These are phyloP conservation scores for Piper longum DNA, from an alignment of 164 flowering plant genomes.

Conservation along the genomic window DNA sequence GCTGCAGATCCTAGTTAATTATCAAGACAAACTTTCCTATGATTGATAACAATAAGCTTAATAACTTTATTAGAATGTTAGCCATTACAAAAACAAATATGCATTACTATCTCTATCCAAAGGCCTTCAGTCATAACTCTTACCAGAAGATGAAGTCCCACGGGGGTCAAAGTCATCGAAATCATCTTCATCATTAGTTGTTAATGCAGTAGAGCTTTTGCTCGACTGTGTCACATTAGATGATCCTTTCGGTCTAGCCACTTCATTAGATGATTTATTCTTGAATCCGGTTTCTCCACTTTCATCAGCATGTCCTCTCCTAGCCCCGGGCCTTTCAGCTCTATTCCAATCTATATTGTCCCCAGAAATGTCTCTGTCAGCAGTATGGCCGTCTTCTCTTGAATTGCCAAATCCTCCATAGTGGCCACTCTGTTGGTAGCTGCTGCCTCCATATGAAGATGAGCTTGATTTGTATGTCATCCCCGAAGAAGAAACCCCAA, in stretches of 20 bases:
- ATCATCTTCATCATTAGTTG: slow-evolving; percentile 51
- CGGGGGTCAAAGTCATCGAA: slow-evolving; percentile 96
- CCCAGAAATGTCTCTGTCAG: slow-evolving; percentile 26
- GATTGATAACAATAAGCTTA: neutral
- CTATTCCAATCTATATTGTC: slow-evolving; percentile 19
- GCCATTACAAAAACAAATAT: neutral
- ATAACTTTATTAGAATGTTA: neutral
- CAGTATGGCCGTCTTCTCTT: slow-evolving; percentile 30
- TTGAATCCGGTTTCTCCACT: slow-evolving; percentile 17
- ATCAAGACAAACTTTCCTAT: neutral
- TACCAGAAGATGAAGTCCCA: slow-evolving; percentile 64
- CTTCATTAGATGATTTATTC: slow-evolving; percentile 18
- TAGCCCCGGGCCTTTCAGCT: slow-evolving; percentile 29
- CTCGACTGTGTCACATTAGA: neutral
- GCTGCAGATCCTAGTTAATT: slow-evolving; percentile 41
- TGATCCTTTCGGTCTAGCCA: neutral
- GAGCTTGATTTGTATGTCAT: slow-evolving; percentile 61
- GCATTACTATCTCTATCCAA: neutral
- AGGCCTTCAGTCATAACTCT: slow-evolving; percentile 7
- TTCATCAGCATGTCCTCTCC: slow-evolving; percentile 20
- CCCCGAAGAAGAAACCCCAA: slow-evolving; percentile 92
- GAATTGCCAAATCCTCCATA: slow-evolving; percentile 45
- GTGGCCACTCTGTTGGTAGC: slow-evolving; percentile 29
- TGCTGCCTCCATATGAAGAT: slow-evolving; percentile 42
- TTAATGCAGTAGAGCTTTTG: slow-evolving; percentile 19